Evolutionary conservation across 768 basidiomycete species (phyloP), one percentile per base, ranked within the genome.

Genomic region (Saitozyma sp.): DNA sequence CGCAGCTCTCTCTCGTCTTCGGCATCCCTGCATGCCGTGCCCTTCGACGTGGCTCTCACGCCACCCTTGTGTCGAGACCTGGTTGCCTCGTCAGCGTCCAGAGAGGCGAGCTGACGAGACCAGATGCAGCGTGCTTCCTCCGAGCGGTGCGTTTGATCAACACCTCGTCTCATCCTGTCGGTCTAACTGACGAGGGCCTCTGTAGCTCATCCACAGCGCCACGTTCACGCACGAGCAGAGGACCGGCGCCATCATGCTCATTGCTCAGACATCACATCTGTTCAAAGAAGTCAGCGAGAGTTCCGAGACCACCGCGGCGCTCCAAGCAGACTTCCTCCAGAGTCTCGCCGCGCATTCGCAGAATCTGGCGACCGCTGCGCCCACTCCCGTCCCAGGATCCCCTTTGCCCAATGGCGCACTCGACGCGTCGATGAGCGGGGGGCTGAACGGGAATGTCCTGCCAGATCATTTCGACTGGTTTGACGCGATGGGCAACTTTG

Each of bases 41-140:
- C 29, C 29, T 29, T 29, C 29, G 29, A 29, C 29, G 2, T 29
- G 29, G 29, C 29, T 29, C 5, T 29, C 5, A 29, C 29, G 29
- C 29, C 29, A 29, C 29, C 29, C 29, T 5, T 2, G 5, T 29
- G 2, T 5, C 29, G 29, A 29, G 5, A 2, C 29, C 29, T 5
- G 29, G 29, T 2, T 29, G 29, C 29, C 29, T 29, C 29, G 29
- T 29, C 29, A 29, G 29, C 29, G 17, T 17, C 20, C 8, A 6
- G 59, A 39, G 20, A 2, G 6, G 11, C 16, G 5, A 42, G 53
- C 48, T 54, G 14, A 40, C 50, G 13, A 14, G 20, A 29, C 29
- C 41, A 64, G 63, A 64, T 38, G 52, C 63, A 1, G 63, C 63
- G 4, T 64, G 58, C 42, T 64, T 64, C 41, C 54, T 64, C 13